These are phyloP conservation scores for Yarrowia hollandica DNA, from an alignment of 805 yeast genomes.

Conservation along the genomic window DNA sequence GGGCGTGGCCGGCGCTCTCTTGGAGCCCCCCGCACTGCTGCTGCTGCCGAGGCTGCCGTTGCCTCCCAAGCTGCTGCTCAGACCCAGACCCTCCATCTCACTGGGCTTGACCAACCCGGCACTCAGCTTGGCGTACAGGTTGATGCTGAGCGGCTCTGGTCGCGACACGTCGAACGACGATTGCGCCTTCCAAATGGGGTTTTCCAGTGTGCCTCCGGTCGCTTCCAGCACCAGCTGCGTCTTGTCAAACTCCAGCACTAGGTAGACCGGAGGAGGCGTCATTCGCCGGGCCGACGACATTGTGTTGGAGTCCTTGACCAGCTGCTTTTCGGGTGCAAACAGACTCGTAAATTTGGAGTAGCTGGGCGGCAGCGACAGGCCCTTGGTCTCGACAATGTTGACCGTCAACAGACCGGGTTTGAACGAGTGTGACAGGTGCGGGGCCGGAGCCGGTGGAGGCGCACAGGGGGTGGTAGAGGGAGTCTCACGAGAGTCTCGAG, in stretches of 20 bases:
- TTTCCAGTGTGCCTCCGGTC: slow-evolving; percentile 71
- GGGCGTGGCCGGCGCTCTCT: slow-evolving; percentile 35
- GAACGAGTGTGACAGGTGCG: slow-evolving; percentile 31
- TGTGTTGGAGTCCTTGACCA: slow-evolving; percentile 18
- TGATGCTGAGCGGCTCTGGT: slow-evolving; percentile 65
- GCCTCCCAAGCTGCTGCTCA: slow-evolving; percentile 20
- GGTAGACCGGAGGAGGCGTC: slow-evolving; percentile 61
- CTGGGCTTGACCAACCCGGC: slow-evolving; percentile 15
- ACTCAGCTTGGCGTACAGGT: slow-evolving; percentile 73
- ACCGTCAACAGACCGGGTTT: slow-evolving; percentile 76
- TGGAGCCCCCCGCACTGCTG: slow-evolving; percentile 10
- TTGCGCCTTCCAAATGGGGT: slow-evolving; percentile 83
- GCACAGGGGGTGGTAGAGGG: neutral
- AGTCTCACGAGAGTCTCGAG: slow-evolving; percentile 2
- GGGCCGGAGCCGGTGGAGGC: neutral
- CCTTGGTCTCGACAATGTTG: slow-evolving; percentile 69
- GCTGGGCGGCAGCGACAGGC: slow-evolving; percentile 64
- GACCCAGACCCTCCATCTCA: slow-evolving; percentile 27
- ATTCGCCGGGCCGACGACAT: slow-evolving; percentile 9
- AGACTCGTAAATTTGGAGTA: slow-evolving; percentile 8
- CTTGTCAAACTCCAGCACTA: slow-evolving; percentile 92
- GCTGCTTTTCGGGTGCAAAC: slow-evolving; percentile 17
- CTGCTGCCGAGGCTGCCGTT: neutral
- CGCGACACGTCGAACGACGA: slow-evolving; percentile 87
- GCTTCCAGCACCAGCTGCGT: slow-evolving; percentile 89